A percentile compares a stretch with the other conserved stretches of the same genome.
These are phyloP conservation scores for Podospora australis DNA, from an alignment of 495 filamentous ascomycete genomes.

Conservation along the genomic window DNA sequence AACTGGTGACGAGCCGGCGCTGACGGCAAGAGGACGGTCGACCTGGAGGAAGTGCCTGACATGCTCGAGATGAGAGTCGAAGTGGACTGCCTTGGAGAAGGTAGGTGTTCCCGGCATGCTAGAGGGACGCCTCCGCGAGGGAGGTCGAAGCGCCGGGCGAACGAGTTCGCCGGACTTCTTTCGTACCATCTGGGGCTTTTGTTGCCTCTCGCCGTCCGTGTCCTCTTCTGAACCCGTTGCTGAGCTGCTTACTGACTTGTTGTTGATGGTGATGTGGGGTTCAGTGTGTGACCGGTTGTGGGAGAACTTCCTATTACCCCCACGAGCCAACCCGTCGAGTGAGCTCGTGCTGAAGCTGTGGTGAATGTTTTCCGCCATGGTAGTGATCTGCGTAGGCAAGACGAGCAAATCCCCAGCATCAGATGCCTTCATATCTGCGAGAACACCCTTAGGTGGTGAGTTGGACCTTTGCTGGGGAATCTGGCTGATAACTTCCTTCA, in stretches of 20 bases:
- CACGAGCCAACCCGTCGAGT: conserved; percentile 29
- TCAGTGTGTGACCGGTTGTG: conserved; percentile 87
- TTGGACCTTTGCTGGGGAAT: conserved; percentile 61
- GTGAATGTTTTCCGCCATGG: conserved; percentile 31
- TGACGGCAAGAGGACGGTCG: conserved; percentile 89
- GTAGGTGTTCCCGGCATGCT: conserved; percentile 98
- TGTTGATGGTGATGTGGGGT: conserved; percentile 48
- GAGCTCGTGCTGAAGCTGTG: conserved; percentile 29
- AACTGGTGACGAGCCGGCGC: conserved; percentile 88
- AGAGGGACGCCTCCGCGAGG: conserved; percentile 72
- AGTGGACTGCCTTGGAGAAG: conserved; percentile 91
- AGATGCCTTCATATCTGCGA: conserved; percentile 10
- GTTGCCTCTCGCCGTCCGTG: conserved; percentile 52
- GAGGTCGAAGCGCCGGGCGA: conserved; percentile 77
- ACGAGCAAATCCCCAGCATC: conserved; percentile 30
- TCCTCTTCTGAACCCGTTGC: conserved; percentile 57
- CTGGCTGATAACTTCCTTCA: conserved; percentile 74
- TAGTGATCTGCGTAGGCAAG: conserved; percentile 27
- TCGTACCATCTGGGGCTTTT: conserved; percentile 80
- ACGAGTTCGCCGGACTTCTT: conserved; percentile 99
- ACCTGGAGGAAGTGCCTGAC: conserved; percentile 91
- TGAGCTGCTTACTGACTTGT: conserved; percentile 48
- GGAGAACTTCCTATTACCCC: conserved; percentile 41
- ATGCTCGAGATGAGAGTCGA: conserved; percentile 89
- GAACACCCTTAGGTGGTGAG: conserved; percentile 48